Conservation (phyloP, 768 basidiomycete species). For the Suillus alpinus region DNA sequence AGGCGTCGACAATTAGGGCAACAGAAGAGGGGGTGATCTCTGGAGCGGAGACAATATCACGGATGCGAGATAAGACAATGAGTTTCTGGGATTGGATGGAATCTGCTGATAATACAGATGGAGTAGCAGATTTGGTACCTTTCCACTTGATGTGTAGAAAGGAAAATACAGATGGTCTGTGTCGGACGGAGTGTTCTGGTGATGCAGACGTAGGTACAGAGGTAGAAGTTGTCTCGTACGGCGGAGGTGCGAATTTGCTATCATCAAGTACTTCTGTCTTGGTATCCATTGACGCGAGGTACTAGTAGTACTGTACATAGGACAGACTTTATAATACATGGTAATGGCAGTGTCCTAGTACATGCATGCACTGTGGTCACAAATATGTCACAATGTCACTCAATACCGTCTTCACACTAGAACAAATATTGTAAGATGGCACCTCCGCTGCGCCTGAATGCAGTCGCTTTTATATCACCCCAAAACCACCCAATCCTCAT, state of each 20-base stretch:
- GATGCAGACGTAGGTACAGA: background rate
- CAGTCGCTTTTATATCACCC: slow-evolving; percentile 82
- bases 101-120: background rate
- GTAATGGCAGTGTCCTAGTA: too few relatives aligned
- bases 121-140: background rate
- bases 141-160: background rate
- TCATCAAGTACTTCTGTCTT: background rate
- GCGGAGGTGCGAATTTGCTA: background rate
- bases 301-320: too few relatives aligned
- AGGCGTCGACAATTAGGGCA: background rate
- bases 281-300: background rate
- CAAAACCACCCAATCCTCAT: slow-evolving; percentile 79
- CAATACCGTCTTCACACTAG: background rate
- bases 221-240: background rate
- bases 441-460: slow-evolving; percentile 67
- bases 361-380: too few relatives aligned
- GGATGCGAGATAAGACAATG: background rate
- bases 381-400: too few relatives aligned
- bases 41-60: background rate
- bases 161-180: background rate
- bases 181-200: background rate
- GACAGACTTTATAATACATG: too few relatives aligned
- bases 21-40: background rate
- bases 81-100: background rate
- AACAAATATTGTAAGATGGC: slow-evolving; percentile 44